Conservation (phyloP, 2,329 filamentous ascomycete species). For the Paecilomyces sp. region DNA sequence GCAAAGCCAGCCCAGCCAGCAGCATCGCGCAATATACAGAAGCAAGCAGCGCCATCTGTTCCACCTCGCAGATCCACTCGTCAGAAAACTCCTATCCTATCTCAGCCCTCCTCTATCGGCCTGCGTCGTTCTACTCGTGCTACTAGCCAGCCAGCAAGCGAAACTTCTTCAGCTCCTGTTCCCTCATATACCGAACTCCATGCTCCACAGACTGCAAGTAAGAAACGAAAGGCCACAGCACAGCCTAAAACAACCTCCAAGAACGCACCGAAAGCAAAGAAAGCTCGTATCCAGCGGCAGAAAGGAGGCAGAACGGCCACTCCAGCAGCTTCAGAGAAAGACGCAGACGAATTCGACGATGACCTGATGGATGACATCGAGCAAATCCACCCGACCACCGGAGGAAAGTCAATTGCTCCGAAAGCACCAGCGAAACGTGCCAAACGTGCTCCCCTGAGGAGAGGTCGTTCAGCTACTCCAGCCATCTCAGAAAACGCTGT, state of each 20-base stretch:
- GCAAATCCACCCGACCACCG: background rate
- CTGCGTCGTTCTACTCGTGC: background rate
- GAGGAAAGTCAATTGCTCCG: background rate
- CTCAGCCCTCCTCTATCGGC: background rate
- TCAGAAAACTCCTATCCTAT: background rate
- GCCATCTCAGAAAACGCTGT: background rate
- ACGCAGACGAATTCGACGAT: background rate
- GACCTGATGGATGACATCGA: background rate
- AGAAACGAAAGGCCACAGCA: background rate
- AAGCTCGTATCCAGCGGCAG: background rate
- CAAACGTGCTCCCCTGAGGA: background rate
- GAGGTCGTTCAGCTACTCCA: background rate
- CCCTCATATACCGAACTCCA: background rate
- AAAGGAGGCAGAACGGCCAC: background rate
- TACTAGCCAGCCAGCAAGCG: background rate
- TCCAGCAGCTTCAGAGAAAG: background rate
- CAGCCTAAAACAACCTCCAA: background rate
- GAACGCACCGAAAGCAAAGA: background rate
- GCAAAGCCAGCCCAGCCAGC: background rate
- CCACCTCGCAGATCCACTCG: background rate
- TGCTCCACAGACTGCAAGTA: background rate
- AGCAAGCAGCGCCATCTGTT: background rate
- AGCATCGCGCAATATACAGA: background rate
- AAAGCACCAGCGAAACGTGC: background rate
- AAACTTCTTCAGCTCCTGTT: background rate